These are phyloP conservation scores for Eryngium alpinum DNA, from an alignment of 140 eudicot species.

Conservation along the genomic window DNA sequence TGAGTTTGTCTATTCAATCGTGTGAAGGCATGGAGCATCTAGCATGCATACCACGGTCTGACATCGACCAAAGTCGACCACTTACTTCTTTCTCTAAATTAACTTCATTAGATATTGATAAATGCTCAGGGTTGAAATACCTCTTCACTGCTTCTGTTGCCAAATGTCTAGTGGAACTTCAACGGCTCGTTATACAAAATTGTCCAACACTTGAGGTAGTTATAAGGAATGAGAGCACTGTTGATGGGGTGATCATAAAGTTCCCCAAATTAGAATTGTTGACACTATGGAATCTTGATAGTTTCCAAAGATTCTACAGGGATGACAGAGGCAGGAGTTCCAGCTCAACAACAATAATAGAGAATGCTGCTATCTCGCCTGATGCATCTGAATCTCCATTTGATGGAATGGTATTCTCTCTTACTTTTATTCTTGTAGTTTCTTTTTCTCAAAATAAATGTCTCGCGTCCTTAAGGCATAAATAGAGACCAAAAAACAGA, in stretches of 20 bases:
- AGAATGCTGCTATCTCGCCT: too few species aligned
- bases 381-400: too few species aligned
- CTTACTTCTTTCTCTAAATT: not conserved
- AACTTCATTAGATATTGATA: not conserved
- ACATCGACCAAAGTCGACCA: not conserved
- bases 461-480: too few species aligned
- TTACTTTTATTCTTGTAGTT: too few species aligned
- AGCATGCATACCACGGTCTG: not conserved
- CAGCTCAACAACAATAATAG: too few species aligned
- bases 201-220: not conserved
- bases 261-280: not conserved
- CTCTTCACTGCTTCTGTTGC: not conserved
- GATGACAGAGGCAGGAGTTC: too few species aligned
- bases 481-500: too few species aligned
- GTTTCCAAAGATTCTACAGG: too few species aligned
- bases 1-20: not conserved
- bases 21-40: not conserved
- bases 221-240: not conserved
- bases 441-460: too few species aligned
- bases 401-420: too few species aligned
- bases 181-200: too few species aligned
- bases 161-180: not conserved
- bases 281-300: not conserved
- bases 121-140: not conserved
- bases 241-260: not conserved